phyloP scores from a whole-genome alignment of 2,329 filamentous ascomycete genomes.

The Trichoderma koningiopsis region DNA sequence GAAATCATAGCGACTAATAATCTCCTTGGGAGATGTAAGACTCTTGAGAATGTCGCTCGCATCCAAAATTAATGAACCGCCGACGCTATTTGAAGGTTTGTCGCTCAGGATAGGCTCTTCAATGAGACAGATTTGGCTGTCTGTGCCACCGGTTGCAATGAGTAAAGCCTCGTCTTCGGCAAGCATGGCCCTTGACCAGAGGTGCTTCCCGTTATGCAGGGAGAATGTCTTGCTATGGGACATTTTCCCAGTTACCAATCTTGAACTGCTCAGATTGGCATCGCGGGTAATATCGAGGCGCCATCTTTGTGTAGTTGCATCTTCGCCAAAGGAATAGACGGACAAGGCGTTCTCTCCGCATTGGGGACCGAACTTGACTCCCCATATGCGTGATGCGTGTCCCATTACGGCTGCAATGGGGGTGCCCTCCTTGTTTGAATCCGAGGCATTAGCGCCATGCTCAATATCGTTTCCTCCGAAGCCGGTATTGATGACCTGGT shows the following conservation, averaged over 20 bases:
- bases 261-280: conserved; percentile 12
- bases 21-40: conserved; percentile 35
- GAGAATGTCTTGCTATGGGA: conserved; percentile 58
- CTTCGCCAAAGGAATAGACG: conserved; percentile 82
- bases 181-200: conserved; percentile 71
- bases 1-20: conserved; percentile 66
- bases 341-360: conserved; percentile 28
- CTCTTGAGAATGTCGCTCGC: conserved; percentile 38
- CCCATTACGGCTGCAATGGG: conserved; percentile 77
- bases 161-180: conserved; percentile 38
- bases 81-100: neutral
- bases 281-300: conserved; percentile 46
- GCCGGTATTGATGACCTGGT: conserved; percentile 26
- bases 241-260: conserved; percentile 39
- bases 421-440: conserved; percentile 19
- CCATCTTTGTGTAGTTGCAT: conserved; percentile 78
- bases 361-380: conserved; percentile 65
- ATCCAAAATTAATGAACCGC: conserved; percentile 33
- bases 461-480: conserved; percentile 17
- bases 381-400: conserved; percentile 89
- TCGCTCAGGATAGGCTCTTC: conserved; percentile 29
- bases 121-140: conserved; percentile 66
- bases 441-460: neutral
- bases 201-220: conserved; percentile 82
- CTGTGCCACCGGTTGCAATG: conserved; percentile 79